Percentiles rank a stretch among this genome's conserved stretches.
These are phyloP conservation scores for Suhomyces sp. DNA, from an alignment of 805 yeast genomes.

Conservation along the genomic window DNA sequence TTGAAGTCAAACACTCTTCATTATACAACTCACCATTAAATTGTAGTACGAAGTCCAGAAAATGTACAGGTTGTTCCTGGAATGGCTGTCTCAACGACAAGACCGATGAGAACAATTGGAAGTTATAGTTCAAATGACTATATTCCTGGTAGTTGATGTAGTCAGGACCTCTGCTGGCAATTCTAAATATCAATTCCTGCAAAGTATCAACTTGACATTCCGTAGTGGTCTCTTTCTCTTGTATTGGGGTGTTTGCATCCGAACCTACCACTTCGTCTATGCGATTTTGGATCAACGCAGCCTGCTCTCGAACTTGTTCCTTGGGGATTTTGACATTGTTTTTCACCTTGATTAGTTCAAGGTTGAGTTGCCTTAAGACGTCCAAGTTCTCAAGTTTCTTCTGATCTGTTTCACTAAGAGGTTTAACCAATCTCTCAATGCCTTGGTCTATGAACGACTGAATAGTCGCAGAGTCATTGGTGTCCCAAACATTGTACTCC, in stretches of 20 bases:
- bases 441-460: conserved; percentile 8
- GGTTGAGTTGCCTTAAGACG: conserved; percentile 24
- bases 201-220: background rate
- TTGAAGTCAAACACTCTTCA: conserved; percentile 44
- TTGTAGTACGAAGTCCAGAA: conserved; percentile 46
- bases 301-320: conserved; percentile 8
- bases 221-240: background rate
- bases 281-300: conserved; percentile 10
- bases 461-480: conserved; percentile 9
- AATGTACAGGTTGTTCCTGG: conserved; percentile 64
- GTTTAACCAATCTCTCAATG: conserved; percentile 2
- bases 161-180: conserved; percentile 59
- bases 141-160: conserved; percentile 25
- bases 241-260: background rate
- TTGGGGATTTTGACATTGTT: conserved; percentile 26
- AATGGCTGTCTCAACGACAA: conserved; percentile 78
- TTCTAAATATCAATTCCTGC: conserved; percentile 5
- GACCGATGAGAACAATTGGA: conserved; percentile 63
- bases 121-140: conserved; percentile 3
- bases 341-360: conserved; percentile 20
- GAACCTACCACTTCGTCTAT: conserved; percentile 11
- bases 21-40: conserved; percentile 92
- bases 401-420: conserved; percentile 16
- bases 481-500: conserved; percentile 9
- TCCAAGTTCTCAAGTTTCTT: conserved; percentile 28